Evolutionary conservation across 345 rosid species (phyloP), one percentile per base, ranked within the genome.

Genomic region (Sisymbrium altissimum): DNA sequence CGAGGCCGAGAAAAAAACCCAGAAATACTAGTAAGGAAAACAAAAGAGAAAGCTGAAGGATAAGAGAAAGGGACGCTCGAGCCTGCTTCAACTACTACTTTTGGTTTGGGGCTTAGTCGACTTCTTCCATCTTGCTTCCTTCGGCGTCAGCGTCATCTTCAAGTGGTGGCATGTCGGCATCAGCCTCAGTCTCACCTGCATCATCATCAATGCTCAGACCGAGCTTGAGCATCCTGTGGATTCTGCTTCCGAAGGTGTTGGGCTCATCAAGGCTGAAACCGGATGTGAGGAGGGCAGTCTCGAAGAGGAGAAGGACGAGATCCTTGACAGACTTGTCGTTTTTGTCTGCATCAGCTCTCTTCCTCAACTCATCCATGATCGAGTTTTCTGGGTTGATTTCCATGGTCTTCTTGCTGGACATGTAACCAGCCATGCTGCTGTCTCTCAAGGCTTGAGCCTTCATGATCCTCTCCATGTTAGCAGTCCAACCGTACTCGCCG

Each of bases 351-450:
- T 54, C 59, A 1, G 59, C 59, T 29, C 59, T 54, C 10, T 54
- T 54, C 59, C 59, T 54, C 36, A 54, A n/a, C 59, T 54, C 59
- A 32, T 54, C 59, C 59, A 54, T 54, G 18, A 55, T 55, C 1
- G 61, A 33, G 19, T 55, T 55, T 12, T 55, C 61, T n/a, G 61
- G 61, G 36, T 55, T 55, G 13, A 55, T 54, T 9, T 54, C 59
- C 59, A 54, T 54, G 5, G 59, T 54, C 38, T 54, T 54, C 59
- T 54, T 54, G 59, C 59, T 54, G 4, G 59, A 54, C 59, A 54
- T 54, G 59, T 54, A 54, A 0, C 59, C 59, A 7, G 36, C 59
- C 59, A 54, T 54, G 59, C 59, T 54, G 59, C 59, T 54, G 0
- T 54, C 59, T 29, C 59, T 54, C 38, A 54, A 13, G 17, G 59